Base-by-base conservation (phyloP, 306 rosid genomes). In the Trichosanthes cucumerina region DNA sequence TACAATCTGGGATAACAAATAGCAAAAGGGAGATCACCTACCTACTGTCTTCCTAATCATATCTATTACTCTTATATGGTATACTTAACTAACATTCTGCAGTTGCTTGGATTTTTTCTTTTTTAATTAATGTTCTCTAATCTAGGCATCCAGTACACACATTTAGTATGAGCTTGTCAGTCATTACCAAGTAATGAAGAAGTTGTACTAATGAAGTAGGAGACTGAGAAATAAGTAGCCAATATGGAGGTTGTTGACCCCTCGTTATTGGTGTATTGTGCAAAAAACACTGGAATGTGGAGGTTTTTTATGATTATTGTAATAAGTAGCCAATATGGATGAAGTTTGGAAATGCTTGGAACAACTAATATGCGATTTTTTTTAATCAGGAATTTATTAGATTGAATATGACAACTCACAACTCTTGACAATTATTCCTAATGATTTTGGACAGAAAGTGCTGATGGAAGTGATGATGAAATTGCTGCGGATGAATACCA, bases 401-500 rank as follows among this genome's bases (percentile, higher is more conserved):
- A 8, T 44, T 41, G 59, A 62, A 26, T 15, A 31, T 53, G 64
- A 9, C 3, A 57, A 76, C 69, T 62, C 41, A 31, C 23, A 70
- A 70, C 57, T 23, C 57, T 54, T 54, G 7, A 36, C 19, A 79
- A 79, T 41, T 60, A 34, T 16, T 62, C 24, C 57, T 65, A 23
- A 44, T 47, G 12, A 28, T 52, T 52, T 75, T 9, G 36, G 78
- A 34, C 88, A 95, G 99, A 91, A 78, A 65, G 82, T 81, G 88
- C 81, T 15, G 96, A 86, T 83, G 97, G 82, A 78, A 95, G 96
- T 81, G 99, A 92, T 19, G 85, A 89, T 53, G 99, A 95, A 85
- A 80, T 58, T 77, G 86, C 44, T 73, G 93, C 41, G 9, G 92
- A 68, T 21, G 94, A 86, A 72, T 33, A 79, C 53, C 72, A 86